phyloP scores from a whole-genome alignment of 2,329 filamentous ascomycete species.

The Paraconiothyrium sp. region DNA sequence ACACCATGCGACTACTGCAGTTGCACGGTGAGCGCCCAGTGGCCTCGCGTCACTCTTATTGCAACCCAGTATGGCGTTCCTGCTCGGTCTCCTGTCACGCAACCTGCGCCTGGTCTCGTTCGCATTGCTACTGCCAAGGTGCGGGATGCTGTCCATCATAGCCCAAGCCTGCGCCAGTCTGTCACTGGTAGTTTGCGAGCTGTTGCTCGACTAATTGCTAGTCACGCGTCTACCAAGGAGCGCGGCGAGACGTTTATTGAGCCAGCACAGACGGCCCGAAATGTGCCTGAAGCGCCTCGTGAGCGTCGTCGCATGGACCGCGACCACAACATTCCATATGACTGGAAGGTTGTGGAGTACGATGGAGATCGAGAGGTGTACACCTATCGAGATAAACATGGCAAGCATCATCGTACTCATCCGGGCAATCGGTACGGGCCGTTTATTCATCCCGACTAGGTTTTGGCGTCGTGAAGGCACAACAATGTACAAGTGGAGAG shows the following conservation, averaged over 20 bases:
- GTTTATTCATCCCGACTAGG: too few relatives aligned
- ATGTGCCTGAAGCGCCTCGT: not conserved
- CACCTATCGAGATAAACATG: not conserved
- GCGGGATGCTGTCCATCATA: not conserved
- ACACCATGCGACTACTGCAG: not conserved
- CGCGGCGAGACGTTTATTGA: not conserved
- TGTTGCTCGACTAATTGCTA: not conserved
- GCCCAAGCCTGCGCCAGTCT: not conserved
- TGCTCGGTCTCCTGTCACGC: too few relatives aligned
- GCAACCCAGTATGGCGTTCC: not conserved
- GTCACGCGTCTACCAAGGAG: not conserved
- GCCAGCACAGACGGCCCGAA: not conserved
- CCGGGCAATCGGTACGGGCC: not conserved
- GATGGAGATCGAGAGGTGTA: not conserved
- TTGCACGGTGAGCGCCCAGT: not conserved
- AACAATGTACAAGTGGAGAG: too few relatives aligned
- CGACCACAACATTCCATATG: not conserved
- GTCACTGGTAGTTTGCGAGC: not conserved
- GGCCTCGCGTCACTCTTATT: not conserved
- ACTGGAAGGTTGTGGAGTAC: not conserved
- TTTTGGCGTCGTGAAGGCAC: too few relatives aligned
- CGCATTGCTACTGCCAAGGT: not conserved
- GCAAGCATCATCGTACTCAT: not conserved
- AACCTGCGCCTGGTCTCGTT: not conserved
- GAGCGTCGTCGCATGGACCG: not conserved